A percentile compares a stretch with the other conserved stretches of the same genome.
phyloP scores from a whole-genome alignment of 2,329 filamentous ascomycete species.

The Alternaria postmessia region DNA sequence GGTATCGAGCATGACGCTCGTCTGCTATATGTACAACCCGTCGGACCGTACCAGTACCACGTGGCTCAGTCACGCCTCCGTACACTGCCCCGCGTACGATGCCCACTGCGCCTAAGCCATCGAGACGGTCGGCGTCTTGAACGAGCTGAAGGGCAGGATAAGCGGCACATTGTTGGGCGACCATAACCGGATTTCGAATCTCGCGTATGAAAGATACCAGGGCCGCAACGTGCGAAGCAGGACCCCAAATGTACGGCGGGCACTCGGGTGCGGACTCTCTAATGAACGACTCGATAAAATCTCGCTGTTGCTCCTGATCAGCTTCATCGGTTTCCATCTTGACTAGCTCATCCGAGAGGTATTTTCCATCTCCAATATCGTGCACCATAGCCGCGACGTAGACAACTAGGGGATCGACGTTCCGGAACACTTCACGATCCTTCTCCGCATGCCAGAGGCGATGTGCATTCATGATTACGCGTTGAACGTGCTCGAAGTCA shows the following conservation, averaged over 20 bases:
- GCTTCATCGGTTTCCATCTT: constrained; percentile 43
- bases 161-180: constrained; percentile 59
- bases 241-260: constrained; percentile 63
- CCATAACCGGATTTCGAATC: constrained; percentile 67
- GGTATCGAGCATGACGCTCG: constrained; percentile 16
- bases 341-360: constrained; percentile 50
- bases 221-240: constrained; percentile 73
- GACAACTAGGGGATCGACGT: constrained; percentile 64
- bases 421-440: constrained; percentile 30
- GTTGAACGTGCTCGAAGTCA: constrained; percentile 81
- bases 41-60: constrained; percentile 50
- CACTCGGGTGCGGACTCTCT: not conserved
- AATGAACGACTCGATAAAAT: constrained; percentile 28
- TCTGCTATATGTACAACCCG: constrained; percentile 18
- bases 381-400: constrained; percentile 71
- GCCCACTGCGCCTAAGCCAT: constrained; percentile 78
- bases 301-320: constrained; percentile 60
- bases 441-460: constrained; percentile 65
- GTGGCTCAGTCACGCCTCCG: constrained; percentile 46
- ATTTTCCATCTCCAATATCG: constrained; percentile 85
- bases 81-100: not conserved
- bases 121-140: constrained; percentile 88
- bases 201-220: constrained; percentile 82
- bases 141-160: constrained; percentile 78
- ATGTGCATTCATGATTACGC: constrained; percentile 74